Percentiles rank a stretch among this genome's conserved stretches.
Evolutionary conservation across 164 flowering plant genomes (phyloP).

Genomic region (Vitis cinerea): DNA sequence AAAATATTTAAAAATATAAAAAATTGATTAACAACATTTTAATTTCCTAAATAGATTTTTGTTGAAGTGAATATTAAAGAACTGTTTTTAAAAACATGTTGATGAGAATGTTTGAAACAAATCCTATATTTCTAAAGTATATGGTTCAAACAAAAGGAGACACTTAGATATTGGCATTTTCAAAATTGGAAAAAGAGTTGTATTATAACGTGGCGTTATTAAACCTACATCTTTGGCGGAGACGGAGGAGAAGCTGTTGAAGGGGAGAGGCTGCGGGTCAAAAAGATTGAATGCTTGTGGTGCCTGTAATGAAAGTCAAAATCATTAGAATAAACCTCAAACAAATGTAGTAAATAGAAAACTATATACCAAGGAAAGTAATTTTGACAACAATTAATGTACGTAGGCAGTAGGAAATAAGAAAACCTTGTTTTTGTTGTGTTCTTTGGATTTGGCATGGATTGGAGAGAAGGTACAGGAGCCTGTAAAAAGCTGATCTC

Average conservation of each 20-base stretch:
- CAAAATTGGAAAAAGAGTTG: not conserved
- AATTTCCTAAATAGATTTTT: too few relatives aligned
- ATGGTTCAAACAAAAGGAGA: not conserved
- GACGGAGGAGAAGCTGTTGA: not conserved
- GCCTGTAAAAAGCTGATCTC: slow-evolving; percentile 75
- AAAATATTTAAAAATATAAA: too few relatives aligned
- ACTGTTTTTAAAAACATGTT: too few relatives aligned
- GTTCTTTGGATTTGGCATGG: slow-evolving; percentile 33
- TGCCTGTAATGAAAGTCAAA: slow-evolving; percentile 16
- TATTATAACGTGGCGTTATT: not conserved
- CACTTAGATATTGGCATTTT: not conserved
- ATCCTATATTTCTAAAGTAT: too few relatives aligned
- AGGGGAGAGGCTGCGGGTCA: slow-evolving; percentile 1
- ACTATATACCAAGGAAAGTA: too few relatives aligned
- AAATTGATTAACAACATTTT: too few relatives aligned
- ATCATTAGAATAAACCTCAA: too few relatives aligned
- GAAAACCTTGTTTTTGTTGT: slow-evolving; percentile 41
- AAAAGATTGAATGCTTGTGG: slow-evolving; percentile 16
- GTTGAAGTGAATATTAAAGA: too few relatives aligned
- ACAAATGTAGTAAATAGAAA: too few relatives aligned
- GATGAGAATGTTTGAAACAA: too few relatives aligned
- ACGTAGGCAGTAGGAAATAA: not conserved
- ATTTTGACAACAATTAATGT: not conserved
- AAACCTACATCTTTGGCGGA: slow-evolving; percentile 2
- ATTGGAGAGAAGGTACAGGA: slow-evolving; percentile 49